phyloP scores from a whole-genome alignment of 1,284 basidiomycete species.

The Ustilago sp. region DNA sequence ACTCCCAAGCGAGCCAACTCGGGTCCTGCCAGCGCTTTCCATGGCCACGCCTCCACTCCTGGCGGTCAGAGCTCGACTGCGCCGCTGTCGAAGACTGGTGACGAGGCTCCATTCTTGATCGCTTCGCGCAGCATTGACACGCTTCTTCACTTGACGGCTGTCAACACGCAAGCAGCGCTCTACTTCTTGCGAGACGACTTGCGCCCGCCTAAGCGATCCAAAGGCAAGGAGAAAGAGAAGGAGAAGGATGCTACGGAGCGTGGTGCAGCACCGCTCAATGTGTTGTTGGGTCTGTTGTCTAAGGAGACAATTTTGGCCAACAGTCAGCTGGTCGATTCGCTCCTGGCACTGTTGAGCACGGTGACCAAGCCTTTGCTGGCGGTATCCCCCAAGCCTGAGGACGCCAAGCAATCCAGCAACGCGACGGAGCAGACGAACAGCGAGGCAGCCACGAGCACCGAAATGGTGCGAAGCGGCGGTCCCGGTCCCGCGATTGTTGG shows the following conservation, averaged over 20 bases:
- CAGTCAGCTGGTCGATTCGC: conserved; percentile 64
- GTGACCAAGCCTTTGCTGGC: conserved; percentile 62
- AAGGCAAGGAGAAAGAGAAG: conserved; percentile 60
- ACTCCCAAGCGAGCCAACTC: conserved; percentile 54
- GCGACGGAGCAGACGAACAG: conserved; percentile 7
- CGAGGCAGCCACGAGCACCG: conserved; percentile 32
- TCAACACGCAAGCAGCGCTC: conserved; percentile 61
- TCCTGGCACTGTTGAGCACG: conserved; percentile 63
- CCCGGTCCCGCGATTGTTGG: neutral
- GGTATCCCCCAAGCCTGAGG: conserved; percentile 24
- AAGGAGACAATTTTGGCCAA: conserved; percentile 64
- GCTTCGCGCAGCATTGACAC: conserved; percentile 66
- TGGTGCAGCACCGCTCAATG: conserved; percentile 58
- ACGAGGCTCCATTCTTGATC: conserved; percentile 68
- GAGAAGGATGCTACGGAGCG: conserved; percentile 38
- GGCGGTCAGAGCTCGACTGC: conserved; percentile 33
- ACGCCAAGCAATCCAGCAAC: conserved; percentile 11
- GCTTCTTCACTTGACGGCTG: conserved; percentile 57
- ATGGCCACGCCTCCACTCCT: conserved; percentile 16
- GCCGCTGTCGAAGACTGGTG: conserved; percentile 66
- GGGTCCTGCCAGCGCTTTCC: conserved; percentile 32
- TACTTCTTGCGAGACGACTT: conserved; percentile 67
- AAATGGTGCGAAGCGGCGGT: conserved; percentile 39
- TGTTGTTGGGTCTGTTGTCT: conserved; percentile 60
- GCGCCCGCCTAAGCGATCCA: conserved; percentile 50